A percentile compares a stretch with the other conserved stretches of the same genome.
Conservation (phyloP, 2,329 filamentous ascomycete genomes). For the Alternaria metachromatica region DNA sequence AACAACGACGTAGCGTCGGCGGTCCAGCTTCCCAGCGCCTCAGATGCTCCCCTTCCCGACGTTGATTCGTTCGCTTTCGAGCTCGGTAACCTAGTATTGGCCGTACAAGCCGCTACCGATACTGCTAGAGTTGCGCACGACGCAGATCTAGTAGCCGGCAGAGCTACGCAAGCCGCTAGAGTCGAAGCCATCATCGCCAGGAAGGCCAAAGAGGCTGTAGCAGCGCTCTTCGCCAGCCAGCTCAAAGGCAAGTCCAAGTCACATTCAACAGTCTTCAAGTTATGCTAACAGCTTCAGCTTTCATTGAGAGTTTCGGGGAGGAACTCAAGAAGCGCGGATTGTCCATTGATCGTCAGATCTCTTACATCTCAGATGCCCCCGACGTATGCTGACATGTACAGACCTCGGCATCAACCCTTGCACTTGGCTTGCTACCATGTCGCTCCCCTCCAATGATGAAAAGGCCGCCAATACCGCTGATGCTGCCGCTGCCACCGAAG, state of each 20-base stretch:
- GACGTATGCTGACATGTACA: not conserved
- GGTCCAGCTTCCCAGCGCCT: not conserved
- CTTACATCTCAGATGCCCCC: not conserved
- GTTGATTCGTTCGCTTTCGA: rapidly evolving
- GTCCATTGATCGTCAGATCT: not conserved
- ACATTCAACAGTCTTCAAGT: not conserved
- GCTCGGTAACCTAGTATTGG: not conserved
- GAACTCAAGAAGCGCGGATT: not conserved
- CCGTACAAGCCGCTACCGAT: not conserved
- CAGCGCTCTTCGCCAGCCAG: not conserved
- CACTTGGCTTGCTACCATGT: not conserved
- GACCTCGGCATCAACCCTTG: not conserved
- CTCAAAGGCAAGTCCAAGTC: not conserved
- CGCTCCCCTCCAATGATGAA: not conserved
- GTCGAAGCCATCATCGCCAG: not conserved
- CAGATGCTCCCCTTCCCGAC: rapidly evolving
- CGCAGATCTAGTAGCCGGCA: not conserved
- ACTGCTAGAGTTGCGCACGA: not conserved
- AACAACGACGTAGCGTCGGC: not conserved
- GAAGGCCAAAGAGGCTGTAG: not conserved
- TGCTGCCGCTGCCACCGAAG: not conserved
- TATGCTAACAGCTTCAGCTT: not conserved
- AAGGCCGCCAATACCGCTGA: not conserved
- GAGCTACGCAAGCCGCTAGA: not conserved
- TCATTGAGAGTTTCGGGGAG: not conserved